phyloP scores from a whole-genome alignment of 345 rosid species.

The Viola odorata region DNA sequence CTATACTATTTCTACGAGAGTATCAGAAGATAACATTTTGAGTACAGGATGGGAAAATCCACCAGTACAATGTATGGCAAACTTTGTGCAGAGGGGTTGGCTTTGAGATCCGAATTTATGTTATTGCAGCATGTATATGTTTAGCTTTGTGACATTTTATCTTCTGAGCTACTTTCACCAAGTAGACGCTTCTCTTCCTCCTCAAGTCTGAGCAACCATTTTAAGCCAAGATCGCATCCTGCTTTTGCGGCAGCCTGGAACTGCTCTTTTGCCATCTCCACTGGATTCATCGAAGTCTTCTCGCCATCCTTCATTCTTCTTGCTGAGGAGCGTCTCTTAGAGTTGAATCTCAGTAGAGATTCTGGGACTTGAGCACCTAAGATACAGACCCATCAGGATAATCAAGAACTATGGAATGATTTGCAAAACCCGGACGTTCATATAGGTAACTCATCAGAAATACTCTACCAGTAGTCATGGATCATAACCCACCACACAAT shows the following conservation, averaged over 20 bases:
- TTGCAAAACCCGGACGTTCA: no score
- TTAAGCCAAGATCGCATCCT: slow-evolving; percentile 66
- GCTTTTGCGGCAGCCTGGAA: slow-evolving; percentile 72
- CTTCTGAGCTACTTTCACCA: slow-evolving; percentile 13
- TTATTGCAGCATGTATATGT: no score
- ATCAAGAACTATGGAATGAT: no score
- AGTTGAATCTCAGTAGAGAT: slow-evolving; percentile 32
- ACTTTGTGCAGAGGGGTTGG: not conserved
- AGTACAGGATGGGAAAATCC: no score
- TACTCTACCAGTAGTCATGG: no score
- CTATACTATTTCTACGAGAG: no score
- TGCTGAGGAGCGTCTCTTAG: slow-evolving; percentile 33
- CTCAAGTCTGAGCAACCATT: slow-evolving; percentile 73
- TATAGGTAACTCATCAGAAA: no score
- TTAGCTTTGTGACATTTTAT: not conserved
- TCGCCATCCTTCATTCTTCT: slow-evolving; percentile 32
- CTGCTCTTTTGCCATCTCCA: slow-evolving; percentile 68
- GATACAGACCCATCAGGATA: not conserved
- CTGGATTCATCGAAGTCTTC: slow-evolving; percentile 23
- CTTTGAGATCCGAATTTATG: no score
- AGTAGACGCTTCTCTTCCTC: slow-evolving; percentile 66
- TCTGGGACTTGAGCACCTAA: slow-evolving; percentile 80
- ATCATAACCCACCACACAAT: no score
- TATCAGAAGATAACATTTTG: no score
- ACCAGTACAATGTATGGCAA: no score